Percentiles rank a stretch among this genome's conserved stretches.
These are phyloP conservation scores for Chaetomium sp. DNA, from an alignment of 2,329 filamentous ascomycete species.

Conservation along the genomic window DNA sequence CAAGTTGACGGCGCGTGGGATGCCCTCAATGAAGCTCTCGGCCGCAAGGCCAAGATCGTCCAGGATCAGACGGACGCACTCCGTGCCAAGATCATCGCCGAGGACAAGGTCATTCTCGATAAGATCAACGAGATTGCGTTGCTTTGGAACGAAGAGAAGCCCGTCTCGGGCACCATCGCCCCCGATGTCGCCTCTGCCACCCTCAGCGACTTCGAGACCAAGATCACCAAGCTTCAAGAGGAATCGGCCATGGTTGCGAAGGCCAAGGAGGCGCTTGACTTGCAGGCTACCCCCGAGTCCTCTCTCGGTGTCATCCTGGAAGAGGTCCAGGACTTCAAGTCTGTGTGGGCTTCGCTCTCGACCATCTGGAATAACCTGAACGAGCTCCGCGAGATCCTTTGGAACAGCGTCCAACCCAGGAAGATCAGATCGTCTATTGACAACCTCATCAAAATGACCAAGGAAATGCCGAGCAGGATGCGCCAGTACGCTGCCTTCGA, in stretches of 20 bases:
- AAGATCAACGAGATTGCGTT: slow-evolving; percentile 82
- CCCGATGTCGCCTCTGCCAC: slow-evolving; percentile 86
- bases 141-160: slow-evolving; percentile 96
- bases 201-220: slow-evolving; percentile 77
- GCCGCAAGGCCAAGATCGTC: slow-evolving; percentile 91
- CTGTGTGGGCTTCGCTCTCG: slow-evolving; percentile 92
- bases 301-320: slow-evolving; percentile 85
- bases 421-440: slow-evolving; percentile 91
- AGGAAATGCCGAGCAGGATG: slow-evolving; percentile 99
- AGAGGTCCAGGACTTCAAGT: slow-evolving; percentile 98
- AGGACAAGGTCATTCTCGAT: slow-evolving; percentile 87
- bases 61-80: slow-evolving; percentile 95
- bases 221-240: slow-evolving; percentile 80
- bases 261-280: slow-evolving; percentile 93
- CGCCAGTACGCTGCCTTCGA: slow-evolving; percentile 99
- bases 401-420: slow-evolving; percentile 92
- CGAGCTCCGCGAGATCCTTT: slow-evolving; percentile 86
- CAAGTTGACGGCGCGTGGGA: slow-evolving; percentile 97
- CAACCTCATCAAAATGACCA: slow-evolving; percentile 93
- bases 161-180: slow-evolving; percentile 89
- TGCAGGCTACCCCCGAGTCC: slow-evolving; percentile 77
- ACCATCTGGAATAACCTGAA: slow-evolving; percentile 97
- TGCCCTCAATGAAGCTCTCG: slow-evolving; percentile 86
- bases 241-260: slow-evolving; percentile 93
- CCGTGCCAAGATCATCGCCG: slow-evolving; percentile 89